Base-by-base conservation (phyloP, 164 flowering plant species). In the Macadamia tetraphylla region DNA sequence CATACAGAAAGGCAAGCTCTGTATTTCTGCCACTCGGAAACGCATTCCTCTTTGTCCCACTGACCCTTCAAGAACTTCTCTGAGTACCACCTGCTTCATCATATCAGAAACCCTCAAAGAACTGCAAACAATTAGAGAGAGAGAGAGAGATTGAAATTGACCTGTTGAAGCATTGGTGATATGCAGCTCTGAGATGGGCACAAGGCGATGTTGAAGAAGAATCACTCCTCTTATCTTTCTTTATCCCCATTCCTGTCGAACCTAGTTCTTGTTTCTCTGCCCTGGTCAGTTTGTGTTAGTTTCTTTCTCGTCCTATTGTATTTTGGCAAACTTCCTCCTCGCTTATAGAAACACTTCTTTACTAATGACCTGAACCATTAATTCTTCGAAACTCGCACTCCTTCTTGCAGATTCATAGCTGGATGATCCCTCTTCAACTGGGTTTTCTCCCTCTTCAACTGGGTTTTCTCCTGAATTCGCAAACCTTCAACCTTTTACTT, bases 51-150 rank as follows among this genome's bases (percentile, higher is more conserved):
- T 76, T 90, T 84, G 67, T 90, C 84, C 93, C 96, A 90, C 69
- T 84, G 85, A 62, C 96, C 96, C 76, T 89, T 92, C 69, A 89
- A 76, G 72, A 87, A 92, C 71, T 92, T 87, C 78, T 90, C 98
- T 3, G 93, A 76, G 56, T 92, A 92, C 98, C 98, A 90, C 74
- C 94, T 92, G 78, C 30, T 3, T 35, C 5, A 35, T 35, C 13
- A 17, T 17, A 53, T 53, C 4, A 53, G n/a, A 14, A 17, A 10
- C 55, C 9, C 1, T 46, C 8, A 43, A 17, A 13, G 48, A 58
- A 63, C 15, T 23, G 23, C 23, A 23, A 23, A 35, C 40, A 35
- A 42, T 4, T 60, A 64, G 31, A 58, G 23, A 17, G 3, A 51
- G 40, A 6, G 42, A 57, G 46, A 4, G 58, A 60, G 48, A 10